Evolutionary conservation across 1,284 basidiomycete species (phyloP), one percentile per base, ranked within the genome.

Genomic region (Marasmius oreades): DNA sequence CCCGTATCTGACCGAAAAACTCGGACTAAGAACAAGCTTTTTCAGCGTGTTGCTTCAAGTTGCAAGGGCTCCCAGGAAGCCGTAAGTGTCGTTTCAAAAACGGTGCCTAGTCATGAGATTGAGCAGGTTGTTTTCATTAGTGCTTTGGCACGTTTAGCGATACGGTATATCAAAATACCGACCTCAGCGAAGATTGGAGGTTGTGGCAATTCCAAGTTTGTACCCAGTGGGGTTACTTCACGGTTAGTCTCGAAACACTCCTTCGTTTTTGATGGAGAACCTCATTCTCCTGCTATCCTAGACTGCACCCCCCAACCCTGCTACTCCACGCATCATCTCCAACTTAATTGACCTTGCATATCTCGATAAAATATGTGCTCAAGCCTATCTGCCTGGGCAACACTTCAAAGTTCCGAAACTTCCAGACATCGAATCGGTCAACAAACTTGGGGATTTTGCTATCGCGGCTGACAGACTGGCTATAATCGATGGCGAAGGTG

Each of bases 151-250:
- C 92, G 0, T 82, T 79, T 57, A 75, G 96, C 62, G 88, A 88
- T 62, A 64, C 75, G 1, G 77, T 82, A 62, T 96, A 85, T 71
- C 79, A 80, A 59, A 76, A 78, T 12, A 82, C 80, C 0, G 80
- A 78, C 12, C 71, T 92, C 6, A 75, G 82, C 57, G 80, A 91
- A 67, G 80, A 78, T 0, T 95, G 93, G 92, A 80, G 93, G 44
- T 76, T 90, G 11, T 98, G 95, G 95, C 69, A 80, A 1, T 98
- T 94, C 80, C 95, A 97, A 70, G 85, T 88, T 57, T 97, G 93
- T 74, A 95, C 90, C 0, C 85, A 95, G 66, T 98, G 95, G 94
- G 95, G 95, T 1, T 98, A 94, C 71, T 95, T 96, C 68, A 79
- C 74, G 3, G 88, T 88, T 61, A 45, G 70, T 66, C 14, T 28